Percentiles rank a stretch among this genome's conserved stretches.
These are phyloP conservation scores for Austroboletus niveus DNA, from an alignment of 1,284 basidiomycete genomes.

Conservation along the genomic window DNA sequence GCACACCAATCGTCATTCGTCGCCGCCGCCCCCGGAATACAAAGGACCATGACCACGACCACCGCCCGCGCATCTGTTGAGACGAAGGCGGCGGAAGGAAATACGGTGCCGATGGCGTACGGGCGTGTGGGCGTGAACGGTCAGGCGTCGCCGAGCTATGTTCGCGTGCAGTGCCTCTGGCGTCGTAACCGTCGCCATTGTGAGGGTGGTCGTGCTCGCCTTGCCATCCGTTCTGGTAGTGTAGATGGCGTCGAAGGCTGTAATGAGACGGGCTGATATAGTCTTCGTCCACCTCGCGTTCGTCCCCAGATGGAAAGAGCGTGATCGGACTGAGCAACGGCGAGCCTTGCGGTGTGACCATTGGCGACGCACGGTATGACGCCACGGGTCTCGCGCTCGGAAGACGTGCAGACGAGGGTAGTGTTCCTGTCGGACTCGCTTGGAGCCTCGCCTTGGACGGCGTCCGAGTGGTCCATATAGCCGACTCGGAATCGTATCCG, in stretches of 20 bases:
- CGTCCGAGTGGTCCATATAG: conserved; percentile 34
- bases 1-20: conserved; percentile 38
- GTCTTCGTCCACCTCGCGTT: conserved; percentile 22
- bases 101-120: conserved; percentile 10
- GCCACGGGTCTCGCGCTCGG: conserved; percentile 18
- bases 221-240: conserved; percentile 30
- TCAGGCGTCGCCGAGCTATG: neutral
- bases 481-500: conserved; percentile 28
- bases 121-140: neutral
- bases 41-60: conserved; percentile 37
- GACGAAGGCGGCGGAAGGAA: conserved; percentile 27
- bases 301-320: conserved; percentile 33
- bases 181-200: neutral
- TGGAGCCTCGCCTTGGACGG: conserved; percentile 16
- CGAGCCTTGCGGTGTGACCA: conserved; percentile 25
- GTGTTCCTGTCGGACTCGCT: conserved; percentile 20
- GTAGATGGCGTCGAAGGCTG: conserved; percentile 47
- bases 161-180: neutral
- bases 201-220: conserved; percentile 13
- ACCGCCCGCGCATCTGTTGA: conserved; percentile 14
- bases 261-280: conserved; percentile 27
- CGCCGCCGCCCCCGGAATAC: conserved; percentile 41
- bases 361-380: conserved; percentile 28
- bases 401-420: conserved; percentile 25
- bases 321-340: conserved; percentile 33